phyloP scores from a whole-genome alignment of 2,329 filamentous ascomycete genomes.

The Colletotrichum sp. region DNA sequence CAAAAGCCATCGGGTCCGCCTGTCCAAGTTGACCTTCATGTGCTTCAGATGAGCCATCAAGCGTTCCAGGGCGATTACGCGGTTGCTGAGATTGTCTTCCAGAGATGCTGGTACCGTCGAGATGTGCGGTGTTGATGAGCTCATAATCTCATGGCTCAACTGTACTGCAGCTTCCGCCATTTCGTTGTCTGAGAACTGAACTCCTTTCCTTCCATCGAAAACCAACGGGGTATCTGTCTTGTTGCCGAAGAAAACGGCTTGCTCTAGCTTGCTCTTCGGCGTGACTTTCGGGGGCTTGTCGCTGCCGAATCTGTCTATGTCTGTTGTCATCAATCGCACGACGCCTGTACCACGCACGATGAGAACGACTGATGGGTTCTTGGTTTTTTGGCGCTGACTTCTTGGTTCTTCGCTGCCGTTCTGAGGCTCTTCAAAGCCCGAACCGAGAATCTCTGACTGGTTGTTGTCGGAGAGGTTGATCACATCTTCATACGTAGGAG shows the following conservation, averaged over 20 bases:
- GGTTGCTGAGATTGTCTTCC: slow-evolving; percentile 78
- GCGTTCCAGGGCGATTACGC: slow-evolving; percentile 75
- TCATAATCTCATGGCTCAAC: slow-evolving; percentile 82
- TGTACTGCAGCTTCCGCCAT: slow-evolving; percentile 77
- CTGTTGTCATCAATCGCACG: slow-evolving; percentile 62
- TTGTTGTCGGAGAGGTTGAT: slow-evolving; percentile 76
- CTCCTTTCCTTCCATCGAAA: slow-evolving; percentile 71
- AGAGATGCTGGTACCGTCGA: slow-evolving; percentile 76
- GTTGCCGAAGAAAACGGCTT: slow-evolving; percentile 91
- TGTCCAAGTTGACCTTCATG: slow-evolving; percentile 70
- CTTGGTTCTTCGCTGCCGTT: slow-evolving; percentile 50
- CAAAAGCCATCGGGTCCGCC: slow-evolving; percentile 76
- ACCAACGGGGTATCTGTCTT: slow-evolving; percentile 87
- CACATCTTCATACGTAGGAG: slow-evolving; percentile 81
- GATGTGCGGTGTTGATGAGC: slow-evolving; percentile 77
- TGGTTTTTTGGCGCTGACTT: slow-evolving; percentile 58
- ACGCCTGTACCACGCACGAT: slow-evolving; percentile 68
- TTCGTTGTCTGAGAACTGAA: slow-evolving; percentile 72
- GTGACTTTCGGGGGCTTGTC: slow-evolving; percentile 69
- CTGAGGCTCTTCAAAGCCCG: slow-evolving; percentile 65
- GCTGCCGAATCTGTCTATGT: slow-evolving; percentile 64
- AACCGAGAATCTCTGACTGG: slow-evolving; percentile 67
- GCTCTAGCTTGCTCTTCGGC: slow-evolving; percentile 88
- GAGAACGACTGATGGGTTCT: slow-evolving; percentile 67
- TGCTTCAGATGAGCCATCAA: slow-evolving; percentile 75